Conservation (phyloP, 441 rosid species). For the Aquilaria agallochum region DNA sequence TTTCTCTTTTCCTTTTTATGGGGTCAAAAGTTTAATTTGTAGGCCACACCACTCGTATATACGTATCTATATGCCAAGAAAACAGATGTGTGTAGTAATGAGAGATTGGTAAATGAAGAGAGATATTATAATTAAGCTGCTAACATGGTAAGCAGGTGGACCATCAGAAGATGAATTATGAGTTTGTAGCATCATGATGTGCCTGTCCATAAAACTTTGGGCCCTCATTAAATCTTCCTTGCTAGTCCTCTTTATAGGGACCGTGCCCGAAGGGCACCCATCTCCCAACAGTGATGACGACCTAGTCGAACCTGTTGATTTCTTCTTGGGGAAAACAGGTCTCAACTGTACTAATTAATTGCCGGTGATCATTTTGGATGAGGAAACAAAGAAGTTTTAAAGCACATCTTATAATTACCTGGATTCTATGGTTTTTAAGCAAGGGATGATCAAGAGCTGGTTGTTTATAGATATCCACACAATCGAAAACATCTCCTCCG, state of each 20-base stretch:
- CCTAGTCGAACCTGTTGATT: neutral
- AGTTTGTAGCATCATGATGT: neutral
- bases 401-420: neutral
- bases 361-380: neutral
- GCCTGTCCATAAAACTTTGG: neutral
- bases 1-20: too few relatives aligned
- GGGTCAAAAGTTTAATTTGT: too few relatives aligned
- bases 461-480: neutral
- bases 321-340: neutral
- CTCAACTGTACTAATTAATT: neutral
- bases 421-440: slow-evolving; percentile 11
- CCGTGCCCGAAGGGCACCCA: slow-evolving; percentile 9
- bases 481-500: neutral
- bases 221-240: slow-evolving; percentile 6
- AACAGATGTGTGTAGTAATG: too few relatives aligned
- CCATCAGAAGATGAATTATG: neutral
- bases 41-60: too few relatives aligned
- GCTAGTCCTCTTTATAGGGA: slow-evolving; percentile 3
- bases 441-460: slow-evolving; percentile 12
- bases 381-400: too few relatives aligned
- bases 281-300: neutral
- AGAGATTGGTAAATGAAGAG: too few relatives aligned
- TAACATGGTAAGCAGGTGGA: neutral
- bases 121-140: neutral
- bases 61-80: too few relatives aligned